Base-by-base conservation (phyloP, 1,139 yeast genomes). In the Candida anutae region DNA sequence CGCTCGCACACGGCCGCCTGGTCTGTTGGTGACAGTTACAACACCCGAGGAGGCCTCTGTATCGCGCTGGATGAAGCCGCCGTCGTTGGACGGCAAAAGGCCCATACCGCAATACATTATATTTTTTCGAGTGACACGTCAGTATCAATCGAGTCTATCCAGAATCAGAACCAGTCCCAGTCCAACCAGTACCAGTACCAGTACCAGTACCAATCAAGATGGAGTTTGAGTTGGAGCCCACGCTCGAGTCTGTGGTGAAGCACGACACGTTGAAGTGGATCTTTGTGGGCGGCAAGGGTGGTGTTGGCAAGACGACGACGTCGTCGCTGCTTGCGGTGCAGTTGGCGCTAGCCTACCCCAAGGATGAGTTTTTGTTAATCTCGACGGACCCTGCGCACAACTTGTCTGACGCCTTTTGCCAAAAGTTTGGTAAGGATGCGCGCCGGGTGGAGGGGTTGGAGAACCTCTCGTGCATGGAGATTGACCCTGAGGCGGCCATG, bases 351-450 rank as follows among this genome's bases (percentile, higher is more conserved):
- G 77, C 83, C 32, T 79, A 84, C 50, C 90, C 93, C 29, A 53
- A 73, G 17, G 88, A 84, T 40, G 78, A 82, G 45, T 94, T 87
- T 40, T 65, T 90, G 36, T 65, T 90, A 46, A 90, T 90, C 44
- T 88, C 97, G 16, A 90, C 98, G 1, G 98, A 90, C 58, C 98
- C 98, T 15, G 98, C 98, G 4, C 98, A 90, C 56, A 90, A 90
- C 53, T 68, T 90, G 44, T 82, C 95, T 19, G 98, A 90, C 55
- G 98, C 98, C 1, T 90, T 90, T 58, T 95, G 95, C 51, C 98
- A 90, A 54, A 90, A 90, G 55, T 90, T 90, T 49, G 94, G 94
- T 43, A 90, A 90, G 53, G 98, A 90, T 45, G 97, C 98, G 6
- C 74, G 95, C 48, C 72, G 77, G 33, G 97, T 90, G 16, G 85